A percentile compares a stretch with the other conserved stretches of the same genome.
Evolutionary conservation across 164 flowering plant species (phyloP).

Genomic region (Brasenia schreberi): DNA sequence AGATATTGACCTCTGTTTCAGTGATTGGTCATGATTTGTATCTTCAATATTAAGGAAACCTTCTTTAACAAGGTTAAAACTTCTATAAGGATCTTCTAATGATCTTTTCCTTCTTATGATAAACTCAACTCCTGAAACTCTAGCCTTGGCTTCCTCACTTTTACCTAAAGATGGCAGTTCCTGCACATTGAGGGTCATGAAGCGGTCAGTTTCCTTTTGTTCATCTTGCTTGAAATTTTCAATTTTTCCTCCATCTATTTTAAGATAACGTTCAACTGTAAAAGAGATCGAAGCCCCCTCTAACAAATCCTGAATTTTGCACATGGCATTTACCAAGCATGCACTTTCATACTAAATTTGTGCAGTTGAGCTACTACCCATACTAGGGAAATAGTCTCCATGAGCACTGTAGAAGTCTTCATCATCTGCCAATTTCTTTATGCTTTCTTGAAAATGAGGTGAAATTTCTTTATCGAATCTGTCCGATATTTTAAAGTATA

Average conservation of each 20-base stretch:
- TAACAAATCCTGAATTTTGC: conserved; percentile 24
- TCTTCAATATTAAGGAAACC: conserved; percentile 28
- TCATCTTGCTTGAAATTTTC: conserved; percentile 23
- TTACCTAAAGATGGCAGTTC: no score
- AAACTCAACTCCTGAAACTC: conserved; percentile 7
- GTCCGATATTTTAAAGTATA: conserved; percentile 74
- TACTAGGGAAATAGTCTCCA: conserved; percentile 2
- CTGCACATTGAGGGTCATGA: conserved; percentile 12
- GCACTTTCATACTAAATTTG: not conserved
- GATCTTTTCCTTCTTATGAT: conserved; percentile 31
- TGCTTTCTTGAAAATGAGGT: conserved; percentile 48
- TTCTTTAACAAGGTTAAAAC: conserved; percentile 50
- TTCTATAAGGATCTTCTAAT: conserved; percentile 31
- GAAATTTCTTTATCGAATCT: conserved; percentile 50
- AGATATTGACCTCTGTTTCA: conserved; percentile 18
- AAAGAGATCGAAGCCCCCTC: conserved; percentile 23
- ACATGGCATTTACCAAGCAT: not conserved
- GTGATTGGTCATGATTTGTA: conserved; percentile 22
- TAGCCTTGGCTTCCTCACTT: conserved; percentile 19
- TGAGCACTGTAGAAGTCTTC: not conserved
- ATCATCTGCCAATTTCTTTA: no score
- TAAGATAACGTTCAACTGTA: conserved; percentile 13
- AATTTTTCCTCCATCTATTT: conserved; percentile 50
- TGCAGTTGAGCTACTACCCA: not conserved
- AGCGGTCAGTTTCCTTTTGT: conserved; percentile 23